Conservation (phyloP, 495 filamentous ascomycete species). For the Parmelia sp. region DNA sequence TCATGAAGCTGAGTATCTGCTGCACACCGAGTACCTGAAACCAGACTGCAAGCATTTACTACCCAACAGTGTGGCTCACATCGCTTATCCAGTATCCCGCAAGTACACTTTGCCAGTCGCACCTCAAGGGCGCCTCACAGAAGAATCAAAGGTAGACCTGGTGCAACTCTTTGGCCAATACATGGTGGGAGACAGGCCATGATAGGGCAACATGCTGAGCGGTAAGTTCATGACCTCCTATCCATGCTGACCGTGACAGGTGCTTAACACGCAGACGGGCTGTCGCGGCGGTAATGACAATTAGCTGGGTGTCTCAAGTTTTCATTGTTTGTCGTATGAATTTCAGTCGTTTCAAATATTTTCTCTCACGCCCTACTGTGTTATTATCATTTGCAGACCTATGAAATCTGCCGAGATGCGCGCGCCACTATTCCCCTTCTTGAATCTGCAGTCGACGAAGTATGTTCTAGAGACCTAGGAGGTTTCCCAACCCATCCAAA, state of each 20-base stretch:
- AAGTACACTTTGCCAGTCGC: conserved; percentile 19
- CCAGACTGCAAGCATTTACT: neutral
- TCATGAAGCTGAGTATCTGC: neutral
- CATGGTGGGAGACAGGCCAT: neutral
- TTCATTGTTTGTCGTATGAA: neutral
- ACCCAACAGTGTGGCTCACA: conserved; percentile 14
- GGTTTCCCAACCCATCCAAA: neutral
- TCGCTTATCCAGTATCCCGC: conserved; percentile 21
- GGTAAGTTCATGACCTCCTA: neutral
- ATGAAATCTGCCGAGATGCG: neutral
- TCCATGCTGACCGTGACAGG: neutral
- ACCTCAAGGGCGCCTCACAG: conserved; percentile 12
- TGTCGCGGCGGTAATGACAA: no score
- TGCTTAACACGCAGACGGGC: neutral
- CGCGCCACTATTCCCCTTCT: neutral
- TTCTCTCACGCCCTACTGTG: neutral
- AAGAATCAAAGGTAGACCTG: neutral
- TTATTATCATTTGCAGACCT: neutral
- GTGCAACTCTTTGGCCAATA: neutral
- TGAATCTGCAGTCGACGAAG: neutral
- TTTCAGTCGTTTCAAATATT: neutral
- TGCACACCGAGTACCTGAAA: conserved; percentile 11
- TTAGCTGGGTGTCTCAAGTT: no score
- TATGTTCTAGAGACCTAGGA: neutral
- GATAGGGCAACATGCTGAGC: neutral